Percentiles rank a stretch among this genome's conserved stretches.
Conservation (phyloP, 2,329 filamentous ascomycete genomes). For the Penicillium sp. region DNA sequence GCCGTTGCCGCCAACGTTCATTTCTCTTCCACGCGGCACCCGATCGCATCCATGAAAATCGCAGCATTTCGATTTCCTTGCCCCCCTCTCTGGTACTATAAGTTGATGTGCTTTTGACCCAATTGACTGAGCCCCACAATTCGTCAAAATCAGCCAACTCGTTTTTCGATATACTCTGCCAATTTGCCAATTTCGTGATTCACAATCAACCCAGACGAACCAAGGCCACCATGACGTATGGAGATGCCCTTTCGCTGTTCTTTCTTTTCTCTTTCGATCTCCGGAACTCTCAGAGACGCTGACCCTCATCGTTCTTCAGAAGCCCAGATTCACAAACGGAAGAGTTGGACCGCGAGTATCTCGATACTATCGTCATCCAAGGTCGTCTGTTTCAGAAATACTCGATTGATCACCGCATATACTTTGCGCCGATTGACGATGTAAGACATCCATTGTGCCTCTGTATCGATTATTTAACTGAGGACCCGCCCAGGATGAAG, state of each 20-base stretch:
- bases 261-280: constrained; percentile 3
- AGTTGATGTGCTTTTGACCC: constrained; percentile 11
- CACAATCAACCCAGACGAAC: background rate
- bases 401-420: constrained; percentile 58
- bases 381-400: constrained; percentile 63
- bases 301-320: constrained; percentile 24
- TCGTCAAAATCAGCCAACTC: constrained; percentile 7
- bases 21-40: constrained; percentile 10
- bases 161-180: constrained; percentile 10
- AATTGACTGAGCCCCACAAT: constrained; percentile 17
- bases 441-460: constrained; percentile 40
- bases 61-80: constrained; percentile 17
- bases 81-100: constrained; percentile 11
- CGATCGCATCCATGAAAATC: constrained; percentile 25
- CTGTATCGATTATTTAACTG: constrained; percentile 10
- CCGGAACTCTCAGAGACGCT: constrained; percentile 20
- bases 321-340: constrained; percentile 44
- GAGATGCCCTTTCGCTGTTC: constrained; percentile 6
- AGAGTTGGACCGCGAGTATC: constrained; percentile 53
- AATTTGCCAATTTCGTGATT: background rate
- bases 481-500: constrained; percentile 53
- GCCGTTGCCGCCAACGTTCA: constrained; percentile 17
- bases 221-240: constrained; percentile 29
- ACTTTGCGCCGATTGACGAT: constrained; percentile 66
- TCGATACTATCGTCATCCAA: constrained; percentile 55